Conservation (phyloP, 169 alveolate species). For the Cryptosporidium bovis region DNA sequence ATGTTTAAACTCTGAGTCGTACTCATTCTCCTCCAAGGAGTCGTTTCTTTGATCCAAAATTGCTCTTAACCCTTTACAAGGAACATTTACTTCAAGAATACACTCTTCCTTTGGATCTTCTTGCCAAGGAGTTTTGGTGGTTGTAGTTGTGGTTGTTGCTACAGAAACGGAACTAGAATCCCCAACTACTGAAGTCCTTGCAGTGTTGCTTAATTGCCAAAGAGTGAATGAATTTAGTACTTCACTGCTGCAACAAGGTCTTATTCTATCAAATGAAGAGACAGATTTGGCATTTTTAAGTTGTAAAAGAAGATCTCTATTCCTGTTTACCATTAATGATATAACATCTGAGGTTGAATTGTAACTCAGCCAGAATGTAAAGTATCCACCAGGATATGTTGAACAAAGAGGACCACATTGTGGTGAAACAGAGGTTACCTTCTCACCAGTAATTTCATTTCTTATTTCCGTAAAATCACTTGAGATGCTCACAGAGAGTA, state of each 20-base stretch:
- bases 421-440: conserved; percentile 35
- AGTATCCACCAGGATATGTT: conserved; percentile 59
- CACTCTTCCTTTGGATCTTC: conserved; percentile 37
- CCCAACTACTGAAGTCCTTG: neutral
- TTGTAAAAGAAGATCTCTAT: conserved; percentile 19
- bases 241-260: conserved; percentile 38
- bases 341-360: neutral
- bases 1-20: conserved; percentile 12
- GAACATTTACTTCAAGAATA: neutral
- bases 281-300: conserved; percentile 16
- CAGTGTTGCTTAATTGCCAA: conserved; percentile 49
- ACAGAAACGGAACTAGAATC: neutral
- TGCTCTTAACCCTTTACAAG: conserved; percentile 36
- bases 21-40: too few species aligned
- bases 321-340: conserved; percentile 15
- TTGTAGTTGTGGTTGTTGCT: conserved; percentile 49
- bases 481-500: conserved; percentile 12
- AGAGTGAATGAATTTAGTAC: conserved; percentile 3
- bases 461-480: conserved; percentile 17
- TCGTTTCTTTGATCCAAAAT: neutral
- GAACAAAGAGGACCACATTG: conserved; percentile 73
- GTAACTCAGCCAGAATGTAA: conserved; percentile 56
- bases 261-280: conserved; percentile 22
- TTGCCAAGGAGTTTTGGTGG: conserved; percentile 58
- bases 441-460: conserved; percentile 46